Conservation (phyloP, 768 basidiomycete species). For the Suillus paluster region DNA sequence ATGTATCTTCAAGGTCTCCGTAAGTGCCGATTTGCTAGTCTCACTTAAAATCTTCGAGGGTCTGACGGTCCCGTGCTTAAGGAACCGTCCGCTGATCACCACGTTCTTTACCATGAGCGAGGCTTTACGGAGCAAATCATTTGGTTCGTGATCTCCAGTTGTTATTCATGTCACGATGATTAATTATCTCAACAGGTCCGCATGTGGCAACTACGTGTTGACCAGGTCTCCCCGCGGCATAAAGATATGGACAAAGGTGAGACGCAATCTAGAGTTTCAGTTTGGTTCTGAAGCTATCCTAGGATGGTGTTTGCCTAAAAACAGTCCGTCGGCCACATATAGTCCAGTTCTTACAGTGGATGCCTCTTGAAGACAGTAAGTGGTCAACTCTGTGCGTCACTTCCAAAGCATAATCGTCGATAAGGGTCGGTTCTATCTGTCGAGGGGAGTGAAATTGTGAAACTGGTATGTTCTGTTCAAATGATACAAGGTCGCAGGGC, state of each 20-base stretch:
- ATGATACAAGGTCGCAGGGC: constrained; percentile 12
- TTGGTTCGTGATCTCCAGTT: constrained; percentile 36
- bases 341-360: constrained; percentile 56
- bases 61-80: constrained; percentile 24
- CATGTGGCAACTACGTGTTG: constrained; percentile 47
- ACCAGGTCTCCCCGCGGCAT: constrained; percentile 53
- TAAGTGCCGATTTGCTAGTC: constrained; percentile 27
- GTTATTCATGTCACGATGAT: constrained; percentile 5
- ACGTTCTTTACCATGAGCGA: constrained; percentile 52
- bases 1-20: constrained; percentile 52
- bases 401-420: constrained; percentile 5
- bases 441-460: constrained; percentile 52
- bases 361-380: constrained; percentile 51
- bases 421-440: constrained; percentile 53
- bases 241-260: constrained; percentile 55
- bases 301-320: constrained; percentile 55
- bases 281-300: background rate
- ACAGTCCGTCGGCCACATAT: constrained; percentile 51
- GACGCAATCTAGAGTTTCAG: background rate
- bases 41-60: background rate
- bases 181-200: constrained; percentile 42
- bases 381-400: constrained; percentile 8
- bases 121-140: constrained; percentile 61
- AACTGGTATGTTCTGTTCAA: constrained; percentile 39
- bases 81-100: constrained; percentile 49